Conservation (phyloP, 2,329 filamentous ascomycete species). For the Curvularia sp. region DNA sequence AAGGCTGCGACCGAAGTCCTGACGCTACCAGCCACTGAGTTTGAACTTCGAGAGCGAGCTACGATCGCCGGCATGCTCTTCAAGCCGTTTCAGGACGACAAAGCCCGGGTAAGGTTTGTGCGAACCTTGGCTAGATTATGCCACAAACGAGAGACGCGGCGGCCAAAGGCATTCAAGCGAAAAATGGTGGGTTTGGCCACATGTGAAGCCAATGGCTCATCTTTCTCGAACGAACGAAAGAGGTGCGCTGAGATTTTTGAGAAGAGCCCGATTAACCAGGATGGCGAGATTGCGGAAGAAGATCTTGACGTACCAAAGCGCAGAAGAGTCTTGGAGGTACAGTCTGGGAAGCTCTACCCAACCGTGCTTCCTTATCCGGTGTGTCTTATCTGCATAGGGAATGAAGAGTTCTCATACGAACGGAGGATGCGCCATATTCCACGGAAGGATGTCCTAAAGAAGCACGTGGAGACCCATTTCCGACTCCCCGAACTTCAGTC, state of each 20-base stretch:
- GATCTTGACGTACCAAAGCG: too few species aligned
- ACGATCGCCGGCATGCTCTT: slow-evolving; percentile 27
- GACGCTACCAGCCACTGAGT: slow-evolving; percentile 20
- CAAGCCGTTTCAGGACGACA: slow-evolving; percentile 24
- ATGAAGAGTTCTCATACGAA: slow-evolving; percentile 20
- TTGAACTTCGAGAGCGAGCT: slow-evolving; percentile 25
- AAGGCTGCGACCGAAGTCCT: slow-evolving; percentile 21
- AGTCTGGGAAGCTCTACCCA: too few species aligned
- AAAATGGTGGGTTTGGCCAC: too few species aligned
- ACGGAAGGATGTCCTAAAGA: slow-evolving; percentile 26
- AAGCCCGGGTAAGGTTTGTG: slow-evolving; percentile 21
- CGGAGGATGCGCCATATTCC: slow-evolving; percentile 15
- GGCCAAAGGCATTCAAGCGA: slow-evolving; percentile 8
- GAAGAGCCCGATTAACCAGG: too few species aligned
- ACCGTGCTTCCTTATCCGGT: too few species aligned
- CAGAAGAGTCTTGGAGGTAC: too few species aligned
- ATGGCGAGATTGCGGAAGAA: too few species aligned
- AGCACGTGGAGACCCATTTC: slow-evolving; percentile 24
- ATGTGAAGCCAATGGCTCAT: too few species aligned
- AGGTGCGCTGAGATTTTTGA: too few species aligned
- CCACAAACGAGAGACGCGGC: slow-evolving; percentile 22
- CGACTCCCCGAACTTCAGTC: slow-evolving; percentile 16
- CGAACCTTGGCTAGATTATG: slow-evolving; percentile 21
- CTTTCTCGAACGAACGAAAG: too few species aligned
- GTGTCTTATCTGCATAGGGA: background rate